Percentiles rank a stretch among this genome's conserved stretches.
Evolutionary conservation across 2,329 filamentous ascomycete species (phyloP).

Genomic region (Neophaeococcomyces mojaviensis): DNA sequence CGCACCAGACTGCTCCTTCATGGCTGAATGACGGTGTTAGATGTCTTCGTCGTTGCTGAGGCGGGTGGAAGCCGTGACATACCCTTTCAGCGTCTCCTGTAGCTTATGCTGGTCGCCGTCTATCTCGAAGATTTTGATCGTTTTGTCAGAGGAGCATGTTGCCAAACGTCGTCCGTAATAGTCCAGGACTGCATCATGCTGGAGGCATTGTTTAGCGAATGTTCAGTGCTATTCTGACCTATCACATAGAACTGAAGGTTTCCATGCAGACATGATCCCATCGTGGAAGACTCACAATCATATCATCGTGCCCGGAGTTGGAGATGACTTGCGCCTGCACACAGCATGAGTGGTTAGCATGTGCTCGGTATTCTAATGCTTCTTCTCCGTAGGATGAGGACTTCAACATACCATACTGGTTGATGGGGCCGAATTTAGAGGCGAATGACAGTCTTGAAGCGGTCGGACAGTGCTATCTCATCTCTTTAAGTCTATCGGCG

Average conservation of each 20-base stretch:
- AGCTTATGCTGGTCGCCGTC: constrained; percentile 86
- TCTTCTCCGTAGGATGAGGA: background rate
- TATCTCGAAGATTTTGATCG: constrained; percentile 98
- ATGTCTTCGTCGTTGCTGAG: background rate
- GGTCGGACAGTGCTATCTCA: no score
- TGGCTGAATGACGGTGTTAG: constrained; percentile 52
- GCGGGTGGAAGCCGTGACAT: constrained; percentile 27
- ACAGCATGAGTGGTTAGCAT: constrained; percentile 5
- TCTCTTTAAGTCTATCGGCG: no score
- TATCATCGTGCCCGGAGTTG: constrained; percentile 91
- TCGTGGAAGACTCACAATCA: constrained; percentile 71
- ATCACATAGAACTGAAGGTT: background rate
- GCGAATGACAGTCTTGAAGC: no score
- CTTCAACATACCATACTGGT: constrained; percentile 1
- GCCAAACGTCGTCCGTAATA: constrained; percentile 96
- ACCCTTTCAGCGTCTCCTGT: constrained; percentile 92
- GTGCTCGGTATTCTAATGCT: background rate
- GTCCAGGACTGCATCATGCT: constrained; percentile 97
- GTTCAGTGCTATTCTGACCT: background rate
- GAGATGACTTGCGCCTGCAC: constrained; percentile 67
- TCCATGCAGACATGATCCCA: background rate
- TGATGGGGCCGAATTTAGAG: no score
- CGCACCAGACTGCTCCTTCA: constrained; percentile 95
- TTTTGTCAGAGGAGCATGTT: constrained; percentile 95
- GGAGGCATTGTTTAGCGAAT: constrained; percentile 11